Percentiles rank a stretch among this genome's conserved stretches.
phyloP scores from a whole-genome alignment of 306 rosid genomes.

The Geum urbanum region DNA sequence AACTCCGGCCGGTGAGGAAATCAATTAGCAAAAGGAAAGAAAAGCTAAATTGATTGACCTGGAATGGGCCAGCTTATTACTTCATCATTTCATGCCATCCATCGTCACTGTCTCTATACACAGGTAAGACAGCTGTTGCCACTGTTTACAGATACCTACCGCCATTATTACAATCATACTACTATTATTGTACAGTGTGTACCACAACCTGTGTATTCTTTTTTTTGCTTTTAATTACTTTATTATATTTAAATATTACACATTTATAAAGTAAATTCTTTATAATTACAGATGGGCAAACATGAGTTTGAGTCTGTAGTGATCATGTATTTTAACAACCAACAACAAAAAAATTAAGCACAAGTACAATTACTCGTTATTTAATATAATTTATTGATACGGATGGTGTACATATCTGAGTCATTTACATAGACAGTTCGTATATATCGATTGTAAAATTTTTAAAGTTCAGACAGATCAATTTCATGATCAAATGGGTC shows the following conservation, averaged over 20 bases:
- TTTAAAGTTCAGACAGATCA: too few relatives aligned
- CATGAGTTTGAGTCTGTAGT: not conserved
- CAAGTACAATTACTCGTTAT: not conserved
- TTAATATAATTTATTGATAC: not conserved
- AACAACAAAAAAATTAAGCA: conserved; percentile 5
- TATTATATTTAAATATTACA: not conserved
- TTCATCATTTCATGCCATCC: conserved; percentile 3
- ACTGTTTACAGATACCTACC: conserved; percentile 25
- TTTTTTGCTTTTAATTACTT: not conserved
- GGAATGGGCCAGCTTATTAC: conserved; percentile 55
- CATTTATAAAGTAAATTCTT: not conserved
- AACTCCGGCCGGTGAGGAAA: conserved; percentile 7
- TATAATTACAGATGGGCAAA: not conserved
- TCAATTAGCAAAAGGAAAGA: conserved; percentile 54
- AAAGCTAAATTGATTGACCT: conserved; percentile 32
- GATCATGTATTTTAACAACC: conserved; percentile 15
- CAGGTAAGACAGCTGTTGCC: conserved; percentile 79
- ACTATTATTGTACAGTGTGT: not conserved
- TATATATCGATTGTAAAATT: too few relatives aligned
- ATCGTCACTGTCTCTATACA: conserved; percentile 43
- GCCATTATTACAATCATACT: not conserved
- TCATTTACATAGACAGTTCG: too few relatives aligned
- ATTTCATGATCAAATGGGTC: too few relatives aligned
- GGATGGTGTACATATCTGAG: too few relatives aligned
- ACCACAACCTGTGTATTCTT: not conserved